These are phyloP conservation scores for Fusarium pseudoanthophilum DNA, from an alignment of 2,329 filamentous ascomycete species.

Conservation along the genomic window DNA sequence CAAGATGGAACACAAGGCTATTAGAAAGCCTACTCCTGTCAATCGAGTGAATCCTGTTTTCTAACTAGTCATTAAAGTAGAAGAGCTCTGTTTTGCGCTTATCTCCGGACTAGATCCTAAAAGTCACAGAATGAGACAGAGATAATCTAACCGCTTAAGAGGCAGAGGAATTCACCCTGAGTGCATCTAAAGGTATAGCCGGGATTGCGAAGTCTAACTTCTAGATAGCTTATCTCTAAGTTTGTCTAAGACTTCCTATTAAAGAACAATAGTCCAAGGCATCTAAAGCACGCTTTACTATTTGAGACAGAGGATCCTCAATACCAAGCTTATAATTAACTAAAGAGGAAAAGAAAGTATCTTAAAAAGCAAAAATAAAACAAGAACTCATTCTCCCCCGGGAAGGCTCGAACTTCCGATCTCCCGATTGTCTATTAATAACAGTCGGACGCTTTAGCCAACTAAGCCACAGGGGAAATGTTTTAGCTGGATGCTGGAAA, in stretches of 20 bases:
- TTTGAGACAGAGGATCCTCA: too few relatives aligned
- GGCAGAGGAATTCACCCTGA: not conserved
- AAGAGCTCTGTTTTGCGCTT: not conserved
- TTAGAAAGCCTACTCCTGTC: not conserved
- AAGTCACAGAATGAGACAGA: not conserved
- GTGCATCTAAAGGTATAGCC: accelerated
- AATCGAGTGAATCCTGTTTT: not conserved
- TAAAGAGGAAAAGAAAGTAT: not conserved
- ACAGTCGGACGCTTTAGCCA: conserved; percentile 43
- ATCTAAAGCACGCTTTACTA: too few relatives aligned
- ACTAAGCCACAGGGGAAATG: conserved; percentile 41
- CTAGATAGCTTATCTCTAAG: too few relatives aligned
- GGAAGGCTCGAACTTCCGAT: conserved; percentile 47
- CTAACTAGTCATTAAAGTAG: not conserved
- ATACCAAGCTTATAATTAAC: too few relatives aligned
- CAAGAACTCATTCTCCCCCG: conserved; percentile 28
- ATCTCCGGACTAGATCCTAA: not conserved
- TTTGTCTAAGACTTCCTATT: too few relatives aligned
- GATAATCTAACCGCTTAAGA: not conserved
- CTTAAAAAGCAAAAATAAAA: not conserved
- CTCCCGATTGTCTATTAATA: conserved; percentile 43
- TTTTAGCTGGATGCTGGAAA: not conserved
- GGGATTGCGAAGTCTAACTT: too few relatives aligned
- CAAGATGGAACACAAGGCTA: not conserved
- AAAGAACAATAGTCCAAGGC: too few relatives aligned